A percentile compares a stretch with the other conserved stretches of the same genome.
phyloP scores from a whole-genome alignment of 1,284 basidiomycete genomes.

The Irpex sp. region DNA sequence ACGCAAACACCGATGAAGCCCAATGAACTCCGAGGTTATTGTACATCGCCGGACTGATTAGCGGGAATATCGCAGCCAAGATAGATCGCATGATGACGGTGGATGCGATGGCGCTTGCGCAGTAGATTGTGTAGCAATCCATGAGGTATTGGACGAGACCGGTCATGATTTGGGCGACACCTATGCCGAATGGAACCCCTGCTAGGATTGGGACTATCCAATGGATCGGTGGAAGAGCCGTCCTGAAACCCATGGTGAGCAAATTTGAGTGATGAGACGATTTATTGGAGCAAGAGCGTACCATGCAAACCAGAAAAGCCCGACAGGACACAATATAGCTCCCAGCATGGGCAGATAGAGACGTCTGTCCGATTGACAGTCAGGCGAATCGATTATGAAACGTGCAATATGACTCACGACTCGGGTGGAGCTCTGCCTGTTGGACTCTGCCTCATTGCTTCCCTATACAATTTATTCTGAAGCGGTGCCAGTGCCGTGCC shows the following conservation, averaged over 20 bases:
- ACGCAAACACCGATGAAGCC: slow-evolving; percentile 61
- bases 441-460: slow-evolving; percentile 41
- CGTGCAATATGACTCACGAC: slow-evolving; percentile 35
- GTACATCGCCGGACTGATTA: slow-evolving; percentile 57
- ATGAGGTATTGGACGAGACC: slow-evolving; percentile 59
- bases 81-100: slow-evolving; percentile 63
- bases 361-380: slow-evolving; percentile 34
- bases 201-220: slow-evolving; percentile 63
- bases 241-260: slow-evolving; percentile 34
- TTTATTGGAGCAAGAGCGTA: slow-evolving; percentile 13
- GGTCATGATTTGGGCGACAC: slow-evolving; percentile 55
- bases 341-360: slow-evolving; percentile 54
- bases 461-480: slow-evolving; percentile 52
- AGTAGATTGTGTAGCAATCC: slow-evolving; percentile 58
- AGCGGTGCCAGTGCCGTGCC: slow-evolving; percentile 50
- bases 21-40: slow-evolving; percentile 54
- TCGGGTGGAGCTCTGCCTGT: slow-evolving; percentile 55
- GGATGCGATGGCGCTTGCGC: slow-evolving; percentile 63
- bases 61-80: slow-evolving; percentile 59
- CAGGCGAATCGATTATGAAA: too few species aligned
- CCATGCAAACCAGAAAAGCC: slow-evolving; percentile 61
- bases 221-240: slow-evolving; percentile 48
- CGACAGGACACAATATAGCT: slow-evolving; percentile 48
- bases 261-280: too few species aligned
- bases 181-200: slow-evolving; percentile 58